phyloP scores from a whole-genome alignment of 805 yeast species.

The Limtongia smithiae region DNA sequence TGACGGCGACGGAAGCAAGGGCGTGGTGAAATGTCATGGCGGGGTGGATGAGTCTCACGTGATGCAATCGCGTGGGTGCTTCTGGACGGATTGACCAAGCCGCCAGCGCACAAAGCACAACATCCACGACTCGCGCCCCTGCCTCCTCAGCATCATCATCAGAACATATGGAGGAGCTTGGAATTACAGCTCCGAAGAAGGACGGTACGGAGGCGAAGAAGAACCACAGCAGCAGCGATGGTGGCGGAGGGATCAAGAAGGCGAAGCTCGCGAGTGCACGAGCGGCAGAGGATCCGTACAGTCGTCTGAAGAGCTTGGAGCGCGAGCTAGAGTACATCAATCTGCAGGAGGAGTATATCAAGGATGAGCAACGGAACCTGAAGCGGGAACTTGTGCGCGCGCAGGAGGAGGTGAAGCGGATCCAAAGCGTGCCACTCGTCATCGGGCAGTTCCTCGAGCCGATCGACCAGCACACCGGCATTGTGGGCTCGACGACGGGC shows the following conservation, averaged over 20 bases:
- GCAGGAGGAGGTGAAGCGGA: constrained; percentile 96
- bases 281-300: constrained; percentile 60
- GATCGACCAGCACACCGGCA: constrained; percentile 93
- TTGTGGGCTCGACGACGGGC: constrained; percentile 96
- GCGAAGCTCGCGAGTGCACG: not conserved
- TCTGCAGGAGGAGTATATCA: constrained; percentile 93
- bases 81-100: no score
- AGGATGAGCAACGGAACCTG: constrained; percentile 95
- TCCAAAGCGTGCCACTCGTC: constrained; percentile 94
- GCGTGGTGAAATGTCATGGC: no score
- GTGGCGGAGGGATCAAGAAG: constrained; percentile 32
- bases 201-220: no score
- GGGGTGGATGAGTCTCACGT: no score
- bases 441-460: constrained; percentile 98
- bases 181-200: no score
- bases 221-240: constrained; percentile 38
- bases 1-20: no score
- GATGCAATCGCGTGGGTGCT: no score
- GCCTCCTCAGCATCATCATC: not conserved
- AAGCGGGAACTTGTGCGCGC: constrained; percentile 93
- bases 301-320: constrained; percentile 80
- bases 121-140: no score
- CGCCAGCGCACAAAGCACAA: no score
- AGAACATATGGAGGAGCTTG: constrained; percentile 56
- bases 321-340: constrained; percentile 80